Evolutionary conservation across 2,329 filamentous ascomycete genomes (phyloP).

Genomic region (Colletotrichum neosansevieriae): DNA sequence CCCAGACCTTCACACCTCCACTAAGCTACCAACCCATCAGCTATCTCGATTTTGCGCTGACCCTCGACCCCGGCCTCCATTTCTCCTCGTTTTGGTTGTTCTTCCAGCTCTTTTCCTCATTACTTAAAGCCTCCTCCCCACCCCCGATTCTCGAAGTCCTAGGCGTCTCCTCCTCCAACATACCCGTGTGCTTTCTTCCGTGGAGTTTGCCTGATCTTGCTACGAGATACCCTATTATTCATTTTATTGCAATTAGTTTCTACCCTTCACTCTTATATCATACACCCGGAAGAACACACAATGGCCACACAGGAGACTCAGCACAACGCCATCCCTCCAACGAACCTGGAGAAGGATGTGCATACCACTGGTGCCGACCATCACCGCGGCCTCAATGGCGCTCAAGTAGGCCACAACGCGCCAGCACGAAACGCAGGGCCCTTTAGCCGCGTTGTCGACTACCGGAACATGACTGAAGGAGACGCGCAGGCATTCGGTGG

Average conservation of each 20-base stretch:
- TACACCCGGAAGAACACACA: slow-evolving; percentile 30
- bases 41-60: slow-evolving; percentile 31
- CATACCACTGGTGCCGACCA: slow-evolving; percentile 36
- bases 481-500: slow-evolving; percentile 70
- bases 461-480: slow-evolving; percentile 38
- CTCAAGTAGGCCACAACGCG: slow-evolving; percentile 23
- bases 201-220: slow-evolving; percentile 24
- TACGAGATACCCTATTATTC: slow-evolving; percentile 17
- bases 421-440: slow-evolving; percentile 32
- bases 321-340: slow-evolving; percentile 25
- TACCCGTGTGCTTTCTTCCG: slow-evolving; percentile 26
- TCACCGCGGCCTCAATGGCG: slow-evolving; percentile 31
- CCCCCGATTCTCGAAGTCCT: slow-evolving; percentile 16
- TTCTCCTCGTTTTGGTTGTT: slow-evolving; percentile 25
- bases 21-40: slow-evolving; percentile 32
- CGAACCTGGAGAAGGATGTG: slow-evolving; percentile 38
- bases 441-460: slow-evolving; percentile 37
- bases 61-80: slow-evolving; percentile 28
- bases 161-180: slow-evolving; percentile 4
- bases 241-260: not conserved
- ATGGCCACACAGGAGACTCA: slow-evolving; percentile 38
- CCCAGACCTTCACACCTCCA: slow-evolving; percentile 29
- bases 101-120: slow-evolving; percentile 27
- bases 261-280: slow-evolving; percentile 4
- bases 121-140: slow-evolving; percentile 36